Percentiles rank a stretch among this genome's conserved stretches.
Evolutionary conservation across 2,329 filamentous ascomycete species (phyloP).

Genomic region (Ophiosphaerella korrae): DNA sequence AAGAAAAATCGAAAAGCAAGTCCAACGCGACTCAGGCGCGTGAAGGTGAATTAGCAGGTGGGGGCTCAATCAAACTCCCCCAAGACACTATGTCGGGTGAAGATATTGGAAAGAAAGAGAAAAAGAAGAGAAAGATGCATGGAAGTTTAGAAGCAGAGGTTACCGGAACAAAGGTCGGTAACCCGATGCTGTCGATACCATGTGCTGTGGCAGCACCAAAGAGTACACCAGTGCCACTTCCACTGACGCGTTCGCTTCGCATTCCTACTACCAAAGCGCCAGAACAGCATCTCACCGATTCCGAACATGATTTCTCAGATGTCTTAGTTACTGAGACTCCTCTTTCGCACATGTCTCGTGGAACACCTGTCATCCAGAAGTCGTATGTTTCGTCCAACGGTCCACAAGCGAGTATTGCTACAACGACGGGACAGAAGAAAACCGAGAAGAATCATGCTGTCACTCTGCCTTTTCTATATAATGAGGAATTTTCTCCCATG

Average conservation of each 20-base stretch:
- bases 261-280: background rate
- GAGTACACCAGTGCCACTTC: slow-evolving; percentile 19
- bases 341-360: slow-evolving; percentile 10
- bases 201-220: slow-evolving; percentile 1
- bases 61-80: background rate
- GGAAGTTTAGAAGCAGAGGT: background rate
- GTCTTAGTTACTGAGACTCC: slow-evolving; percentile 21
- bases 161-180: background rate
- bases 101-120: slow-evolving; percentile 1
- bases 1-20: too few species aligned
- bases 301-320: slow-evolving; percentile 2
- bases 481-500: background rate
- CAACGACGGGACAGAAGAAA: background rate
- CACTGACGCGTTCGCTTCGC: slow-evolving; percentile 5
- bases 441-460: slow-evolving; percentile 2
- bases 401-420: background rate
- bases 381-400: slow-evolving; percentile 20
- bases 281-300: background rate
- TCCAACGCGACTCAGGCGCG: too few species aligned
- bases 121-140: slow-evolving; percentile 2
- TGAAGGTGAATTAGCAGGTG: background rate
- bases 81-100: background rate
- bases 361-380: slow-evolving; percentile 2
- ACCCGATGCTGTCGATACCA: background rate
- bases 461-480: background rate